phyloP scores from a whole-genome alignment of 176 grass and related monocot species.

The Aechmea fasciata region DNA sequence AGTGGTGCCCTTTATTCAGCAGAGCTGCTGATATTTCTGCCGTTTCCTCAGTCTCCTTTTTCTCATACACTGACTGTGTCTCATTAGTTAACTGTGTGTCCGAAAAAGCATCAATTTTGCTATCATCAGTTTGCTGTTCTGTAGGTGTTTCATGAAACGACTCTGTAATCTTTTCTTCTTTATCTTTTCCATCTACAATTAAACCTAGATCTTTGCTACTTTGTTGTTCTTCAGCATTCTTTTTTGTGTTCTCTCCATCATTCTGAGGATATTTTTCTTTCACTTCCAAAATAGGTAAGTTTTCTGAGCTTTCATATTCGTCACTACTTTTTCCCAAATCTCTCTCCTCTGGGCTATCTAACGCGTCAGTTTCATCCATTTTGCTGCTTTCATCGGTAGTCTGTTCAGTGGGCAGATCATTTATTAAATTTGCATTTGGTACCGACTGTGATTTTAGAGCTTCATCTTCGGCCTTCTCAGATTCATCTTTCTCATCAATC shows the following conservation, averaged over 20 bases:
- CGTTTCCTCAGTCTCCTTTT: neutral
- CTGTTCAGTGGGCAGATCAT: neutral
- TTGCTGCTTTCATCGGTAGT: neutral
- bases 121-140: conserved; percentile 1
- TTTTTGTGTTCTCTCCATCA: neutral
- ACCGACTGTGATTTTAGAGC: neutral
- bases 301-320: neutral
- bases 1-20: neutral
- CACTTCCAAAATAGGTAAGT: neutral
- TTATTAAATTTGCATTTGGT: neutral
- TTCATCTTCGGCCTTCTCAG: neutral
- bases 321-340: neutral
- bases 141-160: neutral
- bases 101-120: neutral
- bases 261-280: neutral
- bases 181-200: neutral
- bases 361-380: neutral
- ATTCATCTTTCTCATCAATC: neutral
- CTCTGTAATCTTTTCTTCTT: neutral
- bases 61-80: neutral
- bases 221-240: neutral
- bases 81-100: neutral
- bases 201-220: neutral
- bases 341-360: neutral
- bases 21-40: neutral